Percentiles rank a stretch among this genome's conserved stretches.
Conservation (phyloP, 148 eudicot genomes). For the Rhododendron kiyosumense region DNA sequence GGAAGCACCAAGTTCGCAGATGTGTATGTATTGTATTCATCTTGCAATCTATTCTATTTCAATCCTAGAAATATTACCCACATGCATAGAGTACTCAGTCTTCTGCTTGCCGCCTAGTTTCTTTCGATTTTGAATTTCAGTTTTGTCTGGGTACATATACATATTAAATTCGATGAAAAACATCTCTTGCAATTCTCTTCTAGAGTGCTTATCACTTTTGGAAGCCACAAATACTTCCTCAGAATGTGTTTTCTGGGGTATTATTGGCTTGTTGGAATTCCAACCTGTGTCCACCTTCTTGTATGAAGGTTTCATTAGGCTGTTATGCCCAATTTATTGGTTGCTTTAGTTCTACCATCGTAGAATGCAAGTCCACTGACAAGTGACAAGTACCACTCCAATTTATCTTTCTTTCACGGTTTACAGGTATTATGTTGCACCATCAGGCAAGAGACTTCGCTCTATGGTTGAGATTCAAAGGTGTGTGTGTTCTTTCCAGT, state of each 20-base stretch:
- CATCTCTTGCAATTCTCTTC: neutral
- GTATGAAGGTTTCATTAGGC: neutral
- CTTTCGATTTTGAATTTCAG: neutral
- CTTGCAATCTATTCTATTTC: too few relatives aligned
- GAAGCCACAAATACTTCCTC: neutral
- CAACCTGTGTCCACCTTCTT: neutral
- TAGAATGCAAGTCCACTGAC: neutral
- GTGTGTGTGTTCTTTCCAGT: conserved; percentile 29
- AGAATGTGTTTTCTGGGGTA: too few relatives aligned
- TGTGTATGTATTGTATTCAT: conserved; percentile 53
- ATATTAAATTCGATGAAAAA: neutral
- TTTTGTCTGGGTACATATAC: neutral
- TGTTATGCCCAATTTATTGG: neutral
- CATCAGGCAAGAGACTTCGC: conserved; percentile 77
- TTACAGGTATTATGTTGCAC: conserved; percentile 83
- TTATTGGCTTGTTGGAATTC: too few relatives aligned
- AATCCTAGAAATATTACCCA: neutral
- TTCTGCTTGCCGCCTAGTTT: neutral
- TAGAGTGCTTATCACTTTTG: too few relatives aligned
- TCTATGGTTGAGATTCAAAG: conserved; percentile 85
- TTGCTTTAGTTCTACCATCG: neutral
- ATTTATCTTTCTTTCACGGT: neutral
- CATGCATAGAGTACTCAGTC: too few relatives aligned
- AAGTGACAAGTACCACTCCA: neutral
- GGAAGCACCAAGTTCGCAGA: conserved; percentile 86